Conservation (phyloP, 129 eudicot genomes). For the Logfia minima region DNA sequence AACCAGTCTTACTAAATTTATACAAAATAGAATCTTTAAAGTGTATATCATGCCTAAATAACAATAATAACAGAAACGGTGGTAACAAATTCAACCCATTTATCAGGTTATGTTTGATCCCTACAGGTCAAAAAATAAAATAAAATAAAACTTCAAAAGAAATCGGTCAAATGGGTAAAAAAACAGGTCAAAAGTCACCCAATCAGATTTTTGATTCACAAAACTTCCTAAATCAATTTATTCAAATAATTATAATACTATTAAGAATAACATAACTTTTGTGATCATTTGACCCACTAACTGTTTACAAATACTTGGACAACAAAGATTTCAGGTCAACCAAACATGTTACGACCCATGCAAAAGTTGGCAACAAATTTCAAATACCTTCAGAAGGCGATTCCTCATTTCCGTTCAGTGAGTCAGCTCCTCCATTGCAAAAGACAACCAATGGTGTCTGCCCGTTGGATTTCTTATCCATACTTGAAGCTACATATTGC, state of each 20-base stretch:
- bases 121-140: neutral
- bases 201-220: neutral
- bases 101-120: slow-evolving; percentile 5
- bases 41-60: neutral
- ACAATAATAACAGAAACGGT: neutral
- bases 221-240: no score
- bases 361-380: neutral
- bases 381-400: slow-evolving; percentile 64
- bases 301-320: neutral
- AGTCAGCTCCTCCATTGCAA: slow-evolving; percentile 50
- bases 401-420: slow-evolving; percentile 34
- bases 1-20: slow-evolving; percentile 1
- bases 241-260: no score
- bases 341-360: neutral
- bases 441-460: slow-evolving; percentile 63
- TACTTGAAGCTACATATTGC: slow-evolving; percentile 63
- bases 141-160: neutral
- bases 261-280: no score
- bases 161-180: neutral
- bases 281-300: neutral
- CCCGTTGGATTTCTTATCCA: slow-evolving; percentile 47
- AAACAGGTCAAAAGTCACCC: neutral
- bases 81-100: neutral
- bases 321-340: neutral
- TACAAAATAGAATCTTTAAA: neutral